Percentiles rank a stretch among this genome's conserved stretches.
These are phyloP conservation scores for Tribonema minus DNA, from an alignment of 108 stramenopile species.

Conservation along the genomic window DNA sequence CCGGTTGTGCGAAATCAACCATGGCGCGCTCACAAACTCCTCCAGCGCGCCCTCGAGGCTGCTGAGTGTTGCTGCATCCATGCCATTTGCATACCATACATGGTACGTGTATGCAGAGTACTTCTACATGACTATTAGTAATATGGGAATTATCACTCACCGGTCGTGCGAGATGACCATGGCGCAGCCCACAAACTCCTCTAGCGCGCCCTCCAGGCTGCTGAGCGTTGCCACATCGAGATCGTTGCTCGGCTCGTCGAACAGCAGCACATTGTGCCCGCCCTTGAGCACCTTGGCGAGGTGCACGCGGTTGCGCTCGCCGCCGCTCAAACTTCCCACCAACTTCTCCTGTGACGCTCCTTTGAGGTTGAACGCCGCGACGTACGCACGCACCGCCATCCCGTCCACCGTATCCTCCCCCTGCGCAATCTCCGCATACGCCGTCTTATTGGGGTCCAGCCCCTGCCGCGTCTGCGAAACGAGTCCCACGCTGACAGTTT, in stretches of 20 bases:
- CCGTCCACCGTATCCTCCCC: slow-evolving; percentile 20
- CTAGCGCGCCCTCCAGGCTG: slow-evolving; percentile 83
- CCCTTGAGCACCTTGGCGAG: slow-evolving; percentile 79
- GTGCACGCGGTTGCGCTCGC: slow-evolving; percentile 87
- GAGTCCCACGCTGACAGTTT: slow-evolving; percentile 73
- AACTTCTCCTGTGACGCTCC: slow-evolving; percentile 71
- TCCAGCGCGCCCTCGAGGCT: slow-evolving; percentile 83
- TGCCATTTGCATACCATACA: slow-evolving; percentile 90
- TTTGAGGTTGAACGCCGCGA: slow-evolving; percentile 86
- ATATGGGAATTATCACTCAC: too few species aligned
- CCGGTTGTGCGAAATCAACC: slow-evolving; percentile 88
- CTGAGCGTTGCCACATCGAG: slow-evolving; percentile 84
- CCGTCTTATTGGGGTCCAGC: slow-evolving; percentile 74
- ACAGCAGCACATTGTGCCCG: slow-evolving; percentile 72
- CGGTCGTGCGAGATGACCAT: slow-evolving; percentile 92
- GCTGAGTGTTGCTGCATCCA: slow-evolving; percentile 84
- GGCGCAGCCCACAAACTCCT: slow-evolving; percentile 86
- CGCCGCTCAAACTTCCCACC: slow-evolving; percentile 77
- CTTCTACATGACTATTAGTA: too few species aligned
- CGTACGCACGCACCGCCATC: slow-evolving; percentile 68
- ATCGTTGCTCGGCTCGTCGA: slow-evolving; percentile 93
- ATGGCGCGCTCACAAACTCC: slow-evolving; percentile 84
- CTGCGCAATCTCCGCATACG: slow-evolving; percentile 78
- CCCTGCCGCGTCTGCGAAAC: slow-evolving; percentile 83
- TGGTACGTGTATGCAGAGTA: too few species aligned